A percentile compares a stretch with the other conserved stretches of the same genome.
Conservation (phyloP, 2,329 filamentous ascomycete species). For the Ilyonectria mors-panacis region DNA sequence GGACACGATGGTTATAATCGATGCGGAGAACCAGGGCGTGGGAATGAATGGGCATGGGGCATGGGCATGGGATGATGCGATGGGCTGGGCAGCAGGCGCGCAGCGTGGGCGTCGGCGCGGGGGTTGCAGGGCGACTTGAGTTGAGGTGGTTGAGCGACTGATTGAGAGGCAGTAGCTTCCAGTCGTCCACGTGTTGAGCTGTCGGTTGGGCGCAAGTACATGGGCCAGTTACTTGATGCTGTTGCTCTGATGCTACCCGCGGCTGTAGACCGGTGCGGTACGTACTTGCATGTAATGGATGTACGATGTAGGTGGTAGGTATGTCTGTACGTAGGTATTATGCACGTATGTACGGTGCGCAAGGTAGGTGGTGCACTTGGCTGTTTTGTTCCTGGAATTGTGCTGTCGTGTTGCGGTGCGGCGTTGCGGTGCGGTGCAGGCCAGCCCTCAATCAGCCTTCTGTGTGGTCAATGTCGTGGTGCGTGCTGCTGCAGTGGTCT, state of each 20-base stretch:
- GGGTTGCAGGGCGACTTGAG: slow-evolving; percentile 18
- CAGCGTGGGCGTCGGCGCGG: slow-evolving; percentile 32
- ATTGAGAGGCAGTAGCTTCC: slow-evolving; percentile 37
- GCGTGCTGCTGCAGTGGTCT: slow-evolving; percentile 10
- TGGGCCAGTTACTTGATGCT: slow-evolving; percentile 21
- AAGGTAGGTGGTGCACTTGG: neutral
- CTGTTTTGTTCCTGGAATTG: slow-evolving; percentile 11
- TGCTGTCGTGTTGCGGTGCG: slow-evolving; percentile 26
- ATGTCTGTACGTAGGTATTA: neutral
- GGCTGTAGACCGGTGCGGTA: slow-evolving; percentile 5
- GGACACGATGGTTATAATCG: slow-evolving; percentile 45
- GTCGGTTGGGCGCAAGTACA: slow-evolving; percentile 48
- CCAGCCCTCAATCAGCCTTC: slow-evolving; percentile 3
- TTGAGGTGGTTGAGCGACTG: slow-evolving; percentile 29
- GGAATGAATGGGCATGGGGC: slow-evolving; percentile 27
- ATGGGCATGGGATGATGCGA: slow-evolving; percentile 32
- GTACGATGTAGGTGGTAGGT: neutral
- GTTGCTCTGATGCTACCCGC: slow-evolving; percentile 29
- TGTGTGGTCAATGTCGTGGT: slow-evolving; percentile 16
- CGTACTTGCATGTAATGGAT: neutral
- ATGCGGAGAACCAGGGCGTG: slow-evolving; percentile 38
- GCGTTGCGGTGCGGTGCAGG: slow-evolving; percentile 10
- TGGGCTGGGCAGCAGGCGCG: slow-evolving; percentile 24
- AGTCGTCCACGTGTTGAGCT: slow-evolving; percentile 48
- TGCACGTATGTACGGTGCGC: neutral